Evolutionary conservation across 1,284 basidiomycete genomes (phyloP), one percentile per base, ranked within the genome.

Genomic region (Irpex sp.): DNA sequence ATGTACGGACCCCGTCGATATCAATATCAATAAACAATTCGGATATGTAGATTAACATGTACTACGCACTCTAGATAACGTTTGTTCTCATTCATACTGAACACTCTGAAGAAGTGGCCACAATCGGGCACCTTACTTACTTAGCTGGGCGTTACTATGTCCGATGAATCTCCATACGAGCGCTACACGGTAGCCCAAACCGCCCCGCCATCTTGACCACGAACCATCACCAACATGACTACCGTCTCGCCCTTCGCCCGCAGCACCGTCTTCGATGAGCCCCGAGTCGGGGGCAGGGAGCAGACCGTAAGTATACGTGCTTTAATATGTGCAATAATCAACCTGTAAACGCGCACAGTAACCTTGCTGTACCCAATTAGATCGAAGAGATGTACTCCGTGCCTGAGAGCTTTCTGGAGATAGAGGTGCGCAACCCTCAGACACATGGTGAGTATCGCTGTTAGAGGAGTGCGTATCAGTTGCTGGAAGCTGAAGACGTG

Each of bases 321-420:
- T 51, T 55, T 51, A 39, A 16, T 37, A 55, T 47, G 42, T 49
- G 33, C 52, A 45, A 10, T 18, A 58, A 47, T 61, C 48, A 61
- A 60, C 19, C 52, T 59, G 69, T 71, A 72, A 73, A 73, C 69
- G 64, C 71, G 67, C 69, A 70, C 69, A 72, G 73, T 72, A 55
- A 51, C 56, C 58, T 58, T 53, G 48, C 58, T 48, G 52, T 28
- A 54, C 28, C 52, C 28, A 47, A 16, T 51, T 72, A 95, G 92
- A 94, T 96, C 68, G 96, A 98, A 76, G 96, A 98, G 79, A 98
- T 98, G 94, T 98, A 98, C 73, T 93, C 91, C 67, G 90, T 95
- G 8, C 93, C 93, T 37, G 97, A 99, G 76, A 97, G 94, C 73
- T 98, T 98, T 75, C 80, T 99, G 60, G 97, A 99, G 79, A 98